phyloP scores from a whole-genome alignment of 768 basidiomycete genomes.

The Leccinellum rugosiceps region DNA sequence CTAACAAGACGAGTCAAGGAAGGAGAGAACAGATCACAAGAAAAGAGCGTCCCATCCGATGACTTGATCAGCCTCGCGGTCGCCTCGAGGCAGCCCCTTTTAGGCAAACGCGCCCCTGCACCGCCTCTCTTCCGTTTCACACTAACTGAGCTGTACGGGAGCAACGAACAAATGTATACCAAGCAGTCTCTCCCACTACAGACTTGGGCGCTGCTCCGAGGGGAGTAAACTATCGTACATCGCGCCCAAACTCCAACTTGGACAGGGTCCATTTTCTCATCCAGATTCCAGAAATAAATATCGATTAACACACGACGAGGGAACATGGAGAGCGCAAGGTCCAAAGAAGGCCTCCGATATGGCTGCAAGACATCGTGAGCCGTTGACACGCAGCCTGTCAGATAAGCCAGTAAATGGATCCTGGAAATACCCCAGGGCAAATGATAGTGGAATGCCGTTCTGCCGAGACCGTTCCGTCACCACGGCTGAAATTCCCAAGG shows the following conservation, averaged over 20 bases:
- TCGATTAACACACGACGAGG: background rate
- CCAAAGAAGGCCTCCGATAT: conserved; percentile 5
- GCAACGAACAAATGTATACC: background rate
- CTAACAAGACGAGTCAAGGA: background rate
- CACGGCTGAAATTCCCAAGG: background rate
- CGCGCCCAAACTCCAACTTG: background rate
- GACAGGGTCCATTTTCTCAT: conserved; percentile 16
- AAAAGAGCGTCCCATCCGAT: background rate
- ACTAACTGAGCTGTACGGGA: background rate
- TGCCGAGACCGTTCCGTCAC: conserved; percentile 3
- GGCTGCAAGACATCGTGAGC: background rate
- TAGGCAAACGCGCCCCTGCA: conserved; percentile 1
- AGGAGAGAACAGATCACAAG: background rate
- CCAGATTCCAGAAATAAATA: conserved; percentile 13
- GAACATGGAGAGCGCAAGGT: background rate
- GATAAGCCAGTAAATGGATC: background rate
- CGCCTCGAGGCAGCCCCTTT: conserved; percentile 27
- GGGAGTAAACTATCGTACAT: conserved; percentile 3
- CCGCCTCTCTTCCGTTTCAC: background rate
- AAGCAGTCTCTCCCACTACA: background rate
- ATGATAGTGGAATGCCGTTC: conserved; percentile 1
- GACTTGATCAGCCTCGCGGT: conserved; percentile 17
- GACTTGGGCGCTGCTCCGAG: background rate
- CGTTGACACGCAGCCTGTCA: background rate
- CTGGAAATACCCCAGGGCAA: background rate